These are phyloP conservation scores for Pholiota adiposa DNA, from an alignment of 1,284 basidiomycete genomes.

Conservation along the genomic window DNA sequence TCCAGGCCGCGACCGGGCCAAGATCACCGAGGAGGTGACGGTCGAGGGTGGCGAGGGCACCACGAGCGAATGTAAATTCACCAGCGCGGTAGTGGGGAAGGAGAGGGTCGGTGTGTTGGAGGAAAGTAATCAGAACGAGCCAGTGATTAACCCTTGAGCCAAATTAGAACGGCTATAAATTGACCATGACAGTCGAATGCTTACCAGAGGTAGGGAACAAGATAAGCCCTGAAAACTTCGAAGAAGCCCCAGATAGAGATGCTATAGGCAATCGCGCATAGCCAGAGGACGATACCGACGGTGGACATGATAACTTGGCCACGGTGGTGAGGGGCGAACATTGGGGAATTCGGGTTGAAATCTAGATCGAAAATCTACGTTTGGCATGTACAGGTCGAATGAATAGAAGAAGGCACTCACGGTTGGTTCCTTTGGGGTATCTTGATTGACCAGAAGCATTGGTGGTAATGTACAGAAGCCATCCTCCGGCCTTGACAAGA, in stretches of 20 bases:
- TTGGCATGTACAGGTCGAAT: too few relatives aligned
- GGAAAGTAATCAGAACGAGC: constrained; percentile 92
- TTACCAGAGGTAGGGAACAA: constrained; percentile 90
- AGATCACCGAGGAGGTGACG: constrained; percentile 85
- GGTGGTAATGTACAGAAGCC: constrained; percentile 84
- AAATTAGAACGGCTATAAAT: neutral
- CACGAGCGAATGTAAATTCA: constrained; percentile 94
- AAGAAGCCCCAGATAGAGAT: constrained; percentile 72
- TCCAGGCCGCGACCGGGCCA: constrained; percentile 75
- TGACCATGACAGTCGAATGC: constrained; percentile 16
- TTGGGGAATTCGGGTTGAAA: constrained; percentile 80
- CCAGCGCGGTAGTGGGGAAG: constrained; percentile 93
- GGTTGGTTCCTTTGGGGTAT: constrained; percentile 86
- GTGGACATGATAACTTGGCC: constrained; percentile 85
- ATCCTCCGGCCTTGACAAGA: constrained; percentile 68
- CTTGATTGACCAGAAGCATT: constrained; percentile 91
- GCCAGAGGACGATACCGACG: constrained; percentile 80
- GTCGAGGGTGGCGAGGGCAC: constrained; percentile 93
- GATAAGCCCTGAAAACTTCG: constrained; percentile 82
- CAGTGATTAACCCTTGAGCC: constrained; percentile 76
- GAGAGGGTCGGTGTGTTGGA: constrained; percentile 96
- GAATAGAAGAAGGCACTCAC: too few relatives aligned
- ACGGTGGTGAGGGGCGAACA: constrained; percentile 88
- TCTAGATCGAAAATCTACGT: constrained; percentile 48
- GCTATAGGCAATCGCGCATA: constrained; percentile 63